Evolutionary conservation across 106 monocot genomes (phyloP).

Genomic region (Dendrobium nobile): DNA sequence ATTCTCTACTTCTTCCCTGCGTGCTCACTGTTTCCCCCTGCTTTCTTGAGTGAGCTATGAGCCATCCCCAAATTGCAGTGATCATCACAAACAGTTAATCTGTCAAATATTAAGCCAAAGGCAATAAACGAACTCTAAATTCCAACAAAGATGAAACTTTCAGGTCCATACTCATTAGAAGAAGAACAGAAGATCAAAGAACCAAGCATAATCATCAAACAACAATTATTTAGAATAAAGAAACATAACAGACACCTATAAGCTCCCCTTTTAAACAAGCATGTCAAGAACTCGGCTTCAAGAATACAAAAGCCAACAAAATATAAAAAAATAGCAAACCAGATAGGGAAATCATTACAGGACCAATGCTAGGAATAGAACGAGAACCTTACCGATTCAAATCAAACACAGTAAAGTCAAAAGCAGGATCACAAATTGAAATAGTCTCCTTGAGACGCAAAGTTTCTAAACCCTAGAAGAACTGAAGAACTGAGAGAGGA

Average conservation of each 20-base stretch:
- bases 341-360: neutral
- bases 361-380: neutral
- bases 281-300: too few relatives aligned
- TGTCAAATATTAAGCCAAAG: too few relatives aligned
- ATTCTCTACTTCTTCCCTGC: too few relatives aligned
- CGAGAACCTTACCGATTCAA: too few relatives aligned
- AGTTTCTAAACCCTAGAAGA: neutral
- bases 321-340: neutral
- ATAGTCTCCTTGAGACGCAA: neutral
- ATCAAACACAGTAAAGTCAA: too few relatives aligned
- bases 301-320: too few relatives aligned
- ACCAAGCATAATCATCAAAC: neutral
- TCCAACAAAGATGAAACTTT: too few relatives aligned
- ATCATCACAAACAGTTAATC: too few relatives aligned
- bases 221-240: neutral
- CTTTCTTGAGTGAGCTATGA: too few relatives aligned
- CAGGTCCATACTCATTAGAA: neutral
- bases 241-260: neutral
- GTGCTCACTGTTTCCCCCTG: too few relatives aligned
- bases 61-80: too few relatives aligned
- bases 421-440: neutral
- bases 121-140: too few relatives aligned
- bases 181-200: neutral
- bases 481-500: neutral
- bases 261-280: neutral